Evolutionary conservation across 768 basidiomycete species (phyloP).

Genomic region (Cystobasidium ongulense): DNA sequence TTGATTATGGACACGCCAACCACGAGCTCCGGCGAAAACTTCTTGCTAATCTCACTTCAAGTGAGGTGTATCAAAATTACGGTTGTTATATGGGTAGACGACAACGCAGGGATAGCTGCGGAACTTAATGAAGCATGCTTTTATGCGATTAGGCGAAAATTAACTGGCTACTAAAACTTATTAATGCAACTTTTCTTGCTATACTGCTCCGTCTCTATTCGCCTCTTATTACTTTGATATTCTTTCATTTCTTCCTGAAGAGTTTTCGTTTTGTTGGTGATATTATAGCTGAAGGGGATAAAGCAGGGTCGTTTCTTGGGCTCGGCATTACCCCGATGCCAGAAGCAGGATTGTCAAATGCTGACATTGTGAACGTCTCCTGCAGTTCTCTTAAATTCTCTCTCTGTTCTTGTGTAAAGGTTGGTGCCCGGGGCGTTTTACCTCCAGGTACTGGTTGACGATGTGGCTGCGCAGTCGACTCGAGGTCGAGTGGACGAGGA

Average conservation of each 20-base stretch:
- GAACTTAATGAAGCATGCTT: not conserved
- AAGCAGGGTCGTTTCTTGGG: not conserved
- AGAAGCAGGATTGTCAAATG: not conserved
- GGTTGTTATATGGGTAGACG: not conserved
- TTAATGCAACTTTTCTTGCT: too few relatives aligned
- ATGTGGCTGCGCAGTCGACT: not conserved
- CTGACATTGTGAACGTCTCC: not conserved
- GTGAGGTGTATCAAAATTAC: not conserved
- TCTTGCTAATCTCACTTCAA: too few relatives aligned
- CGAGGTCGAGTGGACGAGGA: not conserved
- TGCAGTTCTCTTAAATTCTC: not conserved
- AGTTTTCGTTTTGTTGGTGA: not conserved
- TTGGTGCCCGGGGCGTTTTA: not conserved
- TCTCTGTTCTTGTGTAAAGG: not conserved
- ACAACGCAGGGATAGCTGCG: not conserved
- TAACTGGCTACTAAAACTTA: too few relatives aligned
- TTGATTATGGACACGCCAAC: too few relatives aligned
- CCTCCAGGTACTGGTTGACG: not conserved
- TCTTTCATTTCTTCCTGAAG: slow-evolving; percentile 5
- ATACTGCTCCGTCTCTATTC: too few relatives aligned
- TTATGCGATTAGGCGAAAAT: too few relatives aligned
- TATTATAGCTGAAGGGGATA: not conserved
- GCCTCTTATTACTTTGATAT: not conserved
- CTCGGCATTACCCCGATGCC: not conserved
- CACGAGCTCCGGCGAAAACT: too few relatives aligned